Evolutionary conservation across 306 rosid genomes (phyloP).

Genomic region (Cicer chorassanicum): DNA sequence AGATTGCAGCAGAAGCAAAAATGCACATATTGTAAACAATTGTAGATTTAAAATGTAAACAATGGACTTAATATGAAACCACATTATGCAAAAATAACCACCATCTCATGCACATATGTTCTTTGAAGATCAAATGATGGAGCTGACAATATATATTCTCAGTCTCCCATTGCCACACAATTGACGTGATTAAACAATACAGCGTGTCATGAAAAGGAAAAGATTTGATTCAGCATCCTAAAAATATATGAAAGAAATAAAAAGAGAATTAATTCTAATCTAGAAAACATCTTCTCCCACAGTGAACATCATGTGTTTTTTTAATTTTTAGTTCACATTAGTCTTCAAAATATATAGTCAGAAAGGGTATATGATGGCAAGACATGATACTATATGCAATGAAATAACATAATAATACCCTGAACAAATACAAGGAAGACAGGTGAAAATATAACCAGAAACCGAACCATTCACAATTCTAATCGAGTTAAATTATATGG

Average conservation of each 20-base stretch:
- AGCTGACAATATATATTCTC: neutral
- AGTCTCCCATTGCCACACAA: conserved; percentile 20
- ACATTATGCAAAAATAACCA: conserved; percentile 12
- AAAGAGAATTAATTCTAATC: neutral
- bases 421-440: neutral
- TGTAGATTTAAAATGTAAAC: neutral
- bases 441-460: conserved; percentile 3
- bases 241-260: neutral
- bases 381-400: neutral
- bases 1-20: neutral
- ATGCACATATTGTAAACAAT: conserved; percentile 8
- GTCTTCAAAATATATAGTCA: conserved; percentile 7
- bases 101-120: neutral
- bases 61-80: conserved; percentile 8
- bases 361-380: neutral
- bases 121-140: conserved; percentile 23
- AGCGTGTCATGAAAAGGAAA: conserved; percentile 16
- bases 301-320: conserved; percentile 23
- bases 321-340: conserved; percentile 27
- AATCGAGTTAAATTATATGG: conserved; percentile 1
- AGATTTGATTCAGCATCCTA: neutral
- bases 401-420: conserved; percentile 23
- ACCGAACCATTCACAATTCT: neutral
- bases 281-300: conserved; percentile 7
- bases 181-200: neutral